Base-by-base conservation (phyloP, 208 protist species). In the Novymonas esmeraldas region DNA sequence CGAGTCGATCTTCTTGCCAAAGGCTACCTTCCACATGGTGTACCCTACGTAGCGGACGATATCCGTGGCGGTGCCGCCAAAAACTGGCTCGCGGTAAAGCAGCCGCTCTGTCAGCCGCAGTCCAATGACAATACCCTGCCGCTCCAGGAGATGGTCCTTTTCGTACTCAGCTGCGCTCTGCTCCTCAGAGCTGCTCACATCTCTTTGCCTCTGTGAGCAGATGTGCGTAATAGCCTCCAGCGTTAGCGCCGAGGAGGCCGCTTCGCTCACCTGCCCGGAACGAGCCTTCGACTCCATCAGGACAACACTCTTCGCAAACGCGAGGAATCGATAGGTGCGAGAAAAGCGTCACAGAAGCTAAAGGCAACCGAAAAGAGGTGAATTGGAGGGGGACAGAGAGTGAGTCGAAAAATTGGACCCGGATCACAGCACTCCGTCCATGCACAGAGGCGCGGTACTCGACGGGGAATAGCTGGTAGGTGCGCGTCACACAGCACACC, bases 1-100 rank as follows among this genome's bases (percentile, higher is more conserved):
- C 26, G 77, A 78, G 67, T 94, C 87, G 2, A 88, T 61, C 55
- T 78, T 81, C 44, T 93, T 92, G 16, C 90, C 90, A 73, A 92
- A 94, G 13, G 82, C 69, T 14, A 82, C 64, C 28, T 77, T 79
- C 88, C 90, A 95, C 56, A 94, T 59, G 3, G 78, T 79, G 39
- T 80, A 79, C 0, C 81, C 90, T 2, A 94, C 66, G 73, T 88
- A 94, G 13, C 85, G 79, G 20, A 79, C 78, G 42, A 93, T 76
- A 38, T 88, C 85, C 18, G 78, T 66, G n/a, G 87, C 76, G 10
- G 78, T 76, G 14, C 70, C 73, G 33, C 74, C 75, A 77, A 93
- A 83, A 42, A 78, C 70, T 16, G 79, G 76, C 63, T 93, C 86
- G 16, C 85, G 78, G 62, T 85, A 92, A 45, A 95, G 52, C 42